phyloP scores from a whole-genome alignment of 768 basidiomycete species.

The Lanmaoa pseudosensibilis region DNA sequence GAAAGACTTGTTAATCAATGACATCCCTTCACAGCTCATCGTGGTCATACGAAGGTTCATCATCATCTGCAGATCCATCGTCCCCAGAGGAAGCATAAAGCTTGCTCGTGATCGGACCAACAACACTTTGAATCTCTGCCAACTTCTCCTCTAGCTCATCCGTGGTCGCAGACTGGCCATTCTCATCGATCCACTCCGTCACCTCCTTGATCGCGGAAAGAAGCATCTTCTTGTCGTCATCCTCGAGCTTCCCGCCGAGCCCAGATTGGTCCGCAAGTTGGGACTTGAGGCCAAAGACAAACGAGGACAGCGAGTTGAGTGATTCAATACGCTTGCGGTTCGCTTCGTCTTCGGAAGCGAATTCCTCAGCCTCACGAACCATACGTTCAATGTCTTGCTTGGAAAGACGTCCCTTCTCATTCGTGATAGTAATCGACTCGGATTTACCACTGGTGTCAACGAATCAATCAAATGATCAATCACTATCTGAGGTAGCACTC shows the following conservation, averaged over 20 bases:
- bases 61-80: conserved; percentile 38
- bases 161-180: conserved; percentile 69
- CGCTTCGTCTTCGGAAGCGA: conserved; percentile 75
- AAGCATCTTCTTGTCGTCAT: conserved; percentile 83
- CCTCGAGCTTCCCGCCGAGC: conserved; percentile 82
- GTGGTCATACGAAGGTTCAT: conserved; percentile 46
- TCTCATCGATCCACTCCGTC: conserved; percentile 89
- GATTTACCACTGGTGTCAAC: conserved; percentile 63
- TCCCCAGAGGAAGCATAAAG: conserved; percentile 55
- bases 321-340: conserved; percentile 83
- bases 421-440: conserved; percentile 89
- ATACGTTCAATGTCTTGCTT: conserved; percentile 94
- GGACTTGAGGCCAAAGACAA: conserved; percentile 83
- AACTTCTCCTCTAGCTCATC: conserved; percentile 95
- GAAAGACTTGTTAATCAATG: conserved; percentile 1
- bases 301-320: conserved; percentile 78
- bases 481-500: conserved; percentile 28
- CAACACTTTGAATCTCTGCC: conserved; percentile 66
- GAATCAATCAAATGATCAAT: neutral
- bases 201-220: conserved; percentile 82
- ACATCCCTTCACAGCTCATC: conserved; percentile 48
- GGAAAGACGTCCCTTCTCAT: conserved; percentile 90
- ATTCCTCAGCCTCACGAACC: conserved; percentile 93
- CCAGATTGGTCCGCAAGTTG: conserved; percentile 87
- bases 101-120: conserved; percentile 86